phyloP scores from a whole-genome alignment of 2,329 filamentous ascomycete genomes.

The Pseudocercospora fuligena region DNA sequence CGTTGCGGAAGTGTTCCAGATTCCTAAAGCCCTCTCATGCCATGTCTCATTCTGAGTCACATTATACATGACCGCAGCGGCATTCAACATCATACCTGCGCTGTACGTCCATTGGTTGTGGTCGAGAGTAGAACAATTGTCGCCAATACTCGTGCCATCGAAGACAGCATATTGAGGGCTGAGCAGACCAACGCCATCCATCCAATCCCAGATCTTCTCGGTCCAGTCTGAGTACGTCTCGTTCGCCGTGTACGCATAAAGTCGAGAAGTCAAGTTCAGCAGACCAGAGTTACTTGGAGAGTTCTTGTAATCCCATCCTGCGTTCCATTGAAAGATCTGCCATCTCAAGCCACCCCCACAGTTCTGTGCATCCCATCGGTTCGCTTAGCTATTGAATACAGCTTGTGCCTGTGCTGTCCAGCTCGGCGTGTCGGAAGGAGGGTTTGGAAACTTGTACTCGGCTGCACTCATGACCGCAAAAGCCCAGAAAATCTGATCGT shows the following conservation, averaged over 20 bases:
- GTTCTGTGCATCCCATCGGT: conserved; percentile 44
- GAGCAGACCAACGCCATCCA: conserved; percentile 59
- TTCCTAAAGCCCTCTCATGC: conserved; percentile 29
- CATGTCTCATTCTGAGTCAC: conserved; percentile 27
- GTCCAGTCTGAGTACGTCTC: conserved; percentile 70
- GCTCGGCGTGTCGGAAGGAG: conserved; percentile 46
- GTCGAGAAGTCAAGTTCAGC: conserved; percentile 54
- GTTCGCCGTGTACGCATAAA: conserved; percentile 48
- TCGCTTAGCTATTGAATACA: conserved; percentile 47
- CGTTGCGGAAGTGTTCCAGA: conserved; percentile 37
- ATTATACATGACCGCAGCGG: conserved; percentile 49
- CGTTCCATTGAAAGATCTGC: conserved; percentile 53
- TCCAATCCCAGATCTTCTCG: conserved; percentile 45
- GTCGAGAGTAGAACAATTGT: conserved; percentile 53
- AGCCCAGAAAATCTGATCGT: conserved; percentile 64
- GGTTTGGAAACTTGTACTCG: conserved; percentile 54
- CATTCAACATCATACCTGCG: conserved; percentile 49
- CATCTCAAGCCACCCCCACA: conserved; percentile 47
- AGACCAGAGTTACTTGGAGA: conserved; percentile 57
- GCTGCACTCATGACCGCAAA: conserved; percentile 59
- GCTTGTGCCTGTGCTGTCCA: conserved; percentile 52
- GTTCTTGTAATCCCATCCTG: conserved; percentile 63
- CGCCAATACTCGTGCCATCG: conserved; percentile 51
- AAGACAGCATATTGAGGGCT: conserved; percentile 55
- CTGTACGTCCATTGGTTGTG: conserved; percentile 56